Evolutionary conservation across 495 filamentous ascomycete genomes (phyloP).

Genomic region (Penicillium cosmopolitanum): DNA sequence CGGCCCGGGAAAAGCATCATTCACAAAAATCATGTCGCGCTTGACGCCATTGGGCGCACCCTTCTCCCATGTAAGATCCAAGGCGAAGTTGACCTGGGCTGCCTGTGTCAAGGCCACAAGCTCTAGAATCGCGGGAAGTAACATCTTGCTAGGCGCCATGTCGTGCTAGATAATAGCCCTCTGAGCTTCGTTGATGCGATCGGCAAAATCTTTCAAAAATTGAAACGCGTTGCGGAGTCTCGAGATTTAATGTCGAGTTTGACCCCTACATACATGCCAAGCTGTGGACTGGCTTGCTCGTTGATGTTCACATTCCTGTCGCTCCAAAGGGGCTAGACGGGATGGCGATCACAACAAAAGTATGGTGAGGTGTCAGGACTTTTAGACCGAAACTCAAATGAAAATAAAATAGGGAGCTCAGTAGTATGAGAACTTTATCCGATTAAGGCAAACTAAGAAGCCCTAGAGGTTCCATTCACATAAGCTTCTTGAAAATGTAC

Average conservation of each 20-base stretch:
- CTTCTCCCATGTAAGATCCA: constrained; percentile 42
- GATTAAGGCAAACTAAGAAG: background rate
- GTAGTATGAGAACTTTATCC: background rate
- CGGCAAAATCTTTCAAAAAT: background rate
- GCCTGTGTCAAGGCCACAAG: constrained; percentile 8
- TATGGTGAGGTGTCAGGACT: background rate
- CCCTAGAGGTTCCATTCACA: too few species aligned
- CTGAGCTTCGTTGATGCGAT: background rate
- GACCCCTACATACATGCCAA: constrained; percentile 4
- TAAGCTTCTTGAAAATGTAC: too few species aligned
- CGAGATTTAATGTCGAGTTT: background rate
- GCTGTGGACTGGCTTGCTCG: background rate
- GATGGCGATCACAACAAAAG: background rate
- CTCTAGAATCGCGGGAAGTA: background rate
- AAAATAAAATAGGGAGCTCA: background rate
- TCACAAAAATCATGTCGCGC: constrained; percentile 55
- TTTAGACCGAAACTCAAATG: too few species aligned
- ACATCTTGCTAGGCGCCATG: constrained; percentile 1
- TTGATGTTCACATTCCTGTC: background rate
- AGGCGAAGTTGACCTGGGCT: constrained; percentile 18
- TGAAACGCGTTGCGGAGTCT: background rate
- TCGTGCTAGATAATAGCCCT: background rate
- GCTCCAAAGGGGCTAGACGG: background rate
- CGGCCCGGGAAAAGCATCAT: constrained; percentile 59
- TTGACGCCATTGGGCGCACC: constrained; percentile 41